Evolutionary conservation across 2,329 filamentous ascomycete species (phyloP).

Genomic region (Diplodia sapinea): DNA sequence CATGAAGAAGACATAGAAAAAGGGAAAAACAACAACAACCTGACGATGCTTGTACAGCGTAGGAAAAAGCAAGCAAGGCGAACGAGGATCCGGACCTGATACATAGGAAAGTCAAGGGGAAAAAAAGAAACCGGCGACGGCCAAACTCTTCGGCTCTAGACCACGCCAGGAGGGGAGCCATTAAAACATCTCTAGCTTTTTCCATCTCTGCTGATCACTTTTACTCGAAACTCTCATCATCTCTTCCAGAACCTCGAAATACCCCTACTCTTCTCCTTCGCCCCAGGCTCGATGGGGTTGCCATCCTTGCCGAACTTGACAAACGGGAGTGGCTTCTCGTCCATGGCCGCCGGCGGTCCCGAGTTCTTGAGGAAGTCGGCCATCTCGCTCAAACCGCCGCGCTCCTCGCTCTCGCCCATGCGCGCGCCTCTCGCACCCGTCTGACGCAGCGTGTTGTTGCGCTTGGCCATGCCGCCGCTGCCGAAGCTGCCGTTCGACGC

Average conservation of each 20-base stretch:
- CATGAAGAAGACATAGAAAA: background rate
- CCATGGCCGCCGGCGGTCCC: slow-evolving; percentile 43
- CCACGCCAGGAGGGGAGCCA: background rate
- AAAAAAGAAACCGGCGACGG: background rate
- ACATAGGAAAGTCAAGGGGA: background rate
- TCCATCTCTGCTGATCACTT: background rate
- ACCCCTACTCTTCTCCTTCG: slow-evolving; percentile 1
- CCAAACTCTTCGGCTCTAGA: background rate
- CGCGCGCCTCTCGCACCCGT: slow-evolving; percentile 3
- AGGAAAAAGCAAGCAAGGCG: background rate
- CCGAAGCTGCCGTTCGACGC: background rate
- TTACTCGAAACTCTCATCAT: background rate
- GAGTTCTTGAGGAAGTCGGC: slow-evolving; percentile 53
- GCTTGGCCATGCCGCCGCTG: background rate
- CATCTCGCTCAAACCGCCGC: slow-evolving; percentile 42
- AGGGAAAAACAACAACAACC: background rate
- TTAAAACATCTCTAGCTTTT: background rate
- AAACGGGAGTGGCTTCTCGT: slow-evolving; percentile 26
- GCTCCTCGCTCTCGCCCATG: slow-evolving; percentile 13
- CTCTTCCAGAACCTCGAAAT: slow-evolving; percentile 27
- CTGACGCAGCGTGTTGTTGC: slow-evolving; percentile 6
- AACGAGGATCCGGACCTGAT: background rate
- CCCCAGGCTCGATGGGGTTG: slow-evolving; percentile 9
- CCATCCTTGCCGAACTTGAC: slow-evolving; percentile 29
- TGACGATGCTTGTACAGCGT: background rate